Percentiles rank a stretch among this genome's conserved stretches.
These are phyloP conservation scores for Calocybe indica DNA, from an alignment of 768 basidiomycete species.

Conservation along the genomic window DNA sequence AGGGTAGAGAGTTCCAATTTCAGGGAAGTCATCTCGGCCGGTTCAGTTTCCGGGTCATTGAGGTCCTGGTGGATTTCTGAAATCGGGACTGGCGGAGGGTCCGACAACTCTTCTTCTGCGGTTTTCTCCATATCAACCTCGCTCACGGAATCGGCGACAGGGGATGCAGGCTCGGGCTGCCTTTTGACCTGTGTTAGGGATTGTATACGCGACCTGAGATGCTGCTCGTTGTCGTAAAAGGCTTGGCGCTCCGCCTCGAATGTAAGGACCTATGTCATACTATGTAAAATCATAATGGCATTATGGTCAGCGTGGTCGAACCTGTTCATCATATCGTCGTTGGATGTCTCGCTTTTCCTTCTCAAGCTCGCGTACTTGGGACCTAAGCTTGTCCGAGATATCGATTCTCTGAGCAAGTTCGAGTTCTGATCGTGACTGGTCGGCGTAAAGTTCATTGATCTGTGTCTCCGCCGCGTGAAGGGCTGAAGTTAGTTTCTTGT, in stretches of 20 bases:
- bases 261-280: conserved; percentile 55
- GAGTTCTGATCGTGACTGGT: conserved; percentile 76
- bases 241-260: conserved; percentile 92
- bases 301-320: conserved; percentile 20
- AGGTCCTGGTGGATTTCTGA: conserved; percentile 36
- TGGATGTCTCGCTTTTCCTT: conserved; percentile 82
- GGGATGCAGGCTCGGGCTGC: conserved; percentile 34
- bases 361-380: conserved; percentile 80
- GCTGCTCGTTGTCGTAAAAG: conserved; percentile 91
- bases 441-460: conserved; percentile 72
- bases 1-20: conserved; percentile 81
- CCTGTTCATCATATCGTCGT: conserved; percentile 87
- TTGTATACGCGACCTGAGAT: conserved; percentile 86
- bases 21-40: conserved; percentile 84
- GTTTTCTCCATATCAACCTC: neutral
- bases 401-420: conserved; percentile 81
- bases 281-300: conserved; percentile 8
- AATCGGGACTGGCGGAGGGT: conserved; percentile 35
- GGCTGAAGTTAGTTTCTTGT: conserved; percentile 56
- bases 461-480: conserved; percentile 66
- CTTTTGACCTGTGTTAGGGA: conserved; percentile 67
- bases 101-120: conserved; percentile 20
- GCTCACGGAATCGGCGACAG: conserved; percentile 19
- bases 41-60: conserved; percentile 65
- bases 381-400: conserved; percentile 74